Evolutionary conservation across 2,329 filamentous ascomycete species (phyloP), one percentile per base, ranked within the genome.

Genomic region (Alternaria viburni): DNA sequence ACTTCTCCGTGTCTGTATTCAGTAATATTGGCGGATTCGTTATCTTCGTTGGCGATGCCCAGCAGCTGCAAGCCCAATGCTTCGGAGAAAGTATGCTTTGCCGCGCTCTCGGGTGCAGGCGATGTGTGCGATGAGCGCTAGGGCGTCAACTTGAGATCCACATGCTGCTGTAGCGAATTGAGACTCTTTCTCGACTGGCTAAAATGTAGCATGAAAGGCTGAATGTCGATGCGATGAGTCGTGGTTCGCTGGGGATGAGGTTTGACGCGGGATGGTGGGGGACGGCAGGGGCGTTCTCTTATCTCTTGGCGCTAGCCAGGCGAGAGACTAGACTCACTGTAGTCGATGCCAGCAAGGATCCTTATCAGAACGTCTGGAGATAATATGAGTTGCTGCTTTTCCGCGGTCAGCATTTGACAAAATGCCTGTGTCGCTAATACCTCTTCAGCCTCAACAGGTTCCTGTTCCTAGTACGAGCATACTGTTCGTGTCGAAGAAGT

Each of bases 241-340:
- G 54, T 62, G 57, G 68, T 72, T 69, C 61, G 70, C 61, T 61
- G 51, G 49, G 51, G 52, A 54, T 17, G 58, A 43, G 68, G 47
- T 64, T 65, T 51, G 63, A 64, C 72, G 74, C 67, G 74, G 74
- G 75, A 73, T 76, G 64, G 71, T 72, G 74, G 72, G 67, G 74
- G 68, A 69, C 73, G 67, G 71, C 62, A 69, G 64, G 65, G 74
- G 72, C 73, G 69, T 70, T 74, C 63, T 71, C 76, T 78, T 78
- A 78, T 78, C 76, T 78, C 74, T 77, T 75, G 73, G 72, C 72
- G 65, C 43, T 61, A 55, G 57, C 66, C 50, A 65, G 65, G 56
- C 65, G 66, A 64, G 68, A 58, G 67, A 60, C 72, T 68, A 72
- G 66, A 62, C 65, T 55, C 43, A 57, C 57, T 57, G 46, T 61